phyloP scores from a whole-genome alignment of 108 stramenopile species.

The Epithemia pelagica region DNA sequence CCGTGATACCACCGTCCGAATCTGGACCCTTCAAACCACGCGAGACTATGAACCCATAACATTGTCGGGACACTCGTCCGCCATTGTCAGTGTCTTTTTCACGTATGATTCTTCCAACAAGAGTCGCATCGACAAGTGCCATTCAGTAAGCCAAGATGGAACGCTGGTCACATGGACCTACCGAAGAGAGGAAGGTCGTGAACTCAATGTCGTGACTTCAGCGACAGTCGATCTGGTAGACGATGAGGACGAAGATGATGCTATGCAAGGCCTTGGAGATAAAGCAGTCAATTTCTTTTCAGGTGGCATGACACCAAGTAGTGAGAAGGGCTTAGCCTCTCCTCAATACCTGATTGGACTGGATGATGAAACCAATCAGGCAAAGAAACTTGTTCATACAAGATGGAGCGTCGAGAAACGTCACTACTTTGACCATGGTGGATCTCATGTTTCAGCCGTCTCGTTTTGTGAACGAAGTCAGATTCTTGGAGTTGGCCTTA shows the following conservation, averaged over 20 bases:
- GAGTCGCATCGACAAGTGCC: slow-evolving; percentile 47
- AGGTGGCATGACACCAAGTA: slow-evolving; percentile 25
- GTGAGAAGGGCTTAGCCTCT: neutral
- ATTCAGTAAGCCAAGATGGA: slow-evolving; percentile 86
- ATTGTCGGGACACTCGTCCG: slow-evolving; percentile 77
- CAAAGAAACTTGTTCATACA: slow-evolving; percentile 50
- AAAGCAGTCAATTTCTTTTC: slow-evolving; percentile 76
- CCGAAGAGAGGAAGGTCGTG: slow-evolving; percentile 27
- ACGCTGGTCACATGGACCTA: slow-evolving; percentile 88
- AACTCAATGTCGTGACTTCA: slow-evolving; percentile 5
- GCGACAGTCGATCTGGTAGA: slow-evolving; percentile 11
- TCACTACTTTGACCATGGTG: slow-evolving; percentile 81
- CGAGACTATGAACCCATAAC: slow-evolving; percentile 71
- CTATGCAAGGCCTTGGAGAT: slow-evolving; percentile 39
- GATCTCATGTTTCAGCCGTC: slow-evolving; percentile 49
- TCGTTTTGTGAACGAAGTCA: slow-evolving; percentile 48
- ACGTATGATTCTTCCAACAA: slow-evolving; percentile 25
- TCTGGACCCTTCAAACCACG: slow-evolving; percentile 85
- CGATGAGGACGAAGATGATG: slow-evolving; percentile 31
- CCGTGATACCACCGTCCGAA: slow-evolving; percentile 76
- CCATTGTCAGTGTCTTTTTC: slow-evolving; percentile 71
- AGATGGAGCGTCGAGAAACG: slow-evolving; percentile 57
- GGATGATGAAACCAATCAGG: slow-evolving; percentile 22
- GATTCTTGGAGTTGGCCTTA: slow-evolving; percentile 87
- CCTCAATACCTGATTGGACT: neutral